A percentile compares a stretch with the other conserved stretches of the same genome.
phyloP scores from a whole-genome alignment of 2,329 filamentous ascomycete species.

The Hypoxylon sp. region DNA sequence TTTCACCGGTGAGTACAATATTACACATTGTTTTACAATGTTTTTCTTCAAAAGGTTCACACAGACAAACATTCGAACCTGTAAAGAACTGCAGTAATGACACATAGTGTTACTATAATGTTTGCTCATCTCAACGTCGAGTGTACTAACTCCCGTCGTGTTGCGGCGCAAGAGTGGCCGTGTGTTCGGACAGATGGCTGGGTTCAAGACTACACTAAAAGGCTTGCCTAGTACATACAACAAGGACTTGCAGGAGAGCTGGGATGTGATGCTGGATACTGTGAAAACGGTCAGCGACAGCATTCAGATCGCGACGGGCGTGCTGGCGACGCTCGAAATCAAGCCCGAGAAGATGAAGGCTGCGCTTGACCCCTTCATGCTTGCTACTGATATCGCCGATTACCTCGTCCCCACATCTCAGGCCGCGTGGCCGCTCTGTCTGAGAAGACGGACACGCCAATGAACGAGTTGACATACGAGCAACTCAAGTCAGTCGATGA shows the following conservation, averaged over 20 bases:
- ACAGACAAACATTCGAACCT: neutral
- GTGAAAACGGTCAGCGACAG: slow-evolving; percentile 86
- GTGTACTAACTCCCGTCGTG: slow-evolving; percentile 58
- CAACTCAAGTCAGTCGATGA: slow-evolving; percentile 76
- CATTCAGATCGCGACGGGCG: slow-evolving; percentile 85
- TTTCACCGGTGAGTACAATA: slow-evolving; percentile 62
- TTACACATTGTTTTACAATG: neutral
- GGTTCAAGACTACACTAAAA: slow-evolving; percentile 79
- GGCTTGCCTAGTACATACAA: slow-evolving; percentile 88
- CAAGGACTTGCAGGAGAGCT: slow-evolving; percentile 91
- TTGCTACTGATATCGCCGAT: slow-evolving; percentile 80
- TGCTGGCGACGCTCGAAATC: slow-evolving; percentile 69
- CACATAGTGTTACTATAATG: neutral
- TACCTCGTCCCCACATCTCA: slow-evolving; percentile 75
- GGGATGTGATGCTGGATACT: slow-evolving; percentile 87
- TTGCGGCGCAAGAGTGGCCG: slow-evolving; percentile 81
- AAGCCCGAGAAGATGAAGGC: slow-evolving; percentile 83
- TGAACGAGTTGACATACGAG: slow-evolving; percentile 78
- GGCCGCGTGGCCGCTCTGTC: slow-evolving; percentile 81
- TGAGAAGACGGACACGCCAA: slow-evolving; percentile 75
- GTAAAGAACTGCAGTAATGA: neutral
- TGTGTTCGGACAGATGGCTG: slow-evolving; percentile 69
- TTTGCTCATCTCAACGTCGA: slow-evolving; percentile 6
- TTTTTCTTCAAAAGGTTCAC: neutral
- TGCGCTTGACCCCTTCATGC: slow-evolving; percentile 85